Base-by-base conservation (phyloP, 1,284 basidiomycete genomes). In the Trametes polyzona region DNA sequence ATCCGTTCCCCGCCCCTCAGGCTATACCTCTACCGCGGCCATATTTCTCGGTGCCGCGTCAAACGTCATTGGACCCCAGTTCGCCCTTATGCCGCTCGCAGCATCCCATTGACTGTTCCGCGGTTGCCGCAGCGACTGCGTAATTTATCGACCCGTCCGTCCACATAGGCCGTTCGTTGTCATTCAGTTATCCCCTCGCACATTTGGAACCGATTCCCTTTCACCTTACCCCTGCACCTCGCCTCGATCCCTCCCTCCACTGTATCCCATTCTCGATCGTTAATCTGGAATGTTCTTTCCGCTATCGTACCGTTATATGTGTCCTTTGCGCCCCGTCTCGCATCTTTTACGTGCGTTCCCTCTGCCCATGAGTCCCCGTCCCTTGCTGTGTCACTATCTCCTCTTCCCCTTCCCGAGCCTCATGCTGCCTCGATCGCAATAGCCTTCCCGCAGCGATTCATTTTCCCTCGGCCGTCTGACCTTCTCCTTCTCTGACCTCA, bases 81-180 rank as follows among this genome's bases (percentile, higher is more conserved):
- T 50, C 24, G n/a, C 40, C 27, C 33, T 30, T 27, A 48, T 44
- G 26, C 40, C 26, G 27, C 37, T 46, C 36, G 48, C 46, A 47
- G 41, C 51, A 23, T 26, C 37, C 39, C 32, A 42, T 55, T 55
- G 53, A 48, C 47, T 48, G 36, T 55, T 62, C 47, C 44, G 55
- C 49, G 48, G 30, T 46, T 30, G 19, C 36, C 33, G 32, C 43
- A 47, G 29, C 24, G 36, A 49, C 42, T 40, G 58, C 55, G 42
- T 63, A 63, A 59, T 57, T 63, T 63, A 63, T 63, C 55, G 58
- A 63, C 61, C 40, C 49, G 58, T 47, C 41, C 33, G 50, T 35
- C 49, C 49, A 37, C 37, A 41, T 44, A 55, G 58, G 61, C 55
- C 44, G 57, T 26, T 44, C 55, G 60, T 33, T 17, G 61, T 58